Evolutionary conservation across 108 stramenopile genomes (phyloP).

Genomic region (Cylindrotheca fusiformis): DNA sequence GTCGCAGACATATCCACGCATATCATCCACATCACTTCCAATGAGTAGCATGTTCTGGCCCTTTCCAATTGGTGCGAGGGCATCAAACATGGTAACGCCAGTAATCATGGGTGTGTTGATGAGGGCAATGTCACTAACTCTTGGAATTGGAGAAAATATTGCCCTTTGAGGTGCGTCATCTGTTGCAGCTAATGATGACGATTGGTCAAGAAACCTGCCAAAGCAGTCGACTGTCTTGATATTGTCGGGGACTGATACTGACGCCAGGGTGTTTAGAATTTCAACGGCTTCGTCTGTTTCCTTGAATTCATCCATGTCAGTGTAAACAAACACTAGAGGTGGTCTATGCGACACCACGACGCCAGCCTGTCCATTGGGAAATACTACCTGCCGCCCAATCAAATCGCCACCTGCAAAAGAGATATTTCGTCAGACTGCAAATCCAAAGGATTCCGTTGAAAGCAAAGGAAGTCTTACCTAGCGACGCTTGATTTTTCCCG

Average conservation of each 20-base stretch:
- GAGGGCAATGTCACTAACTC: slow-evolving; percentile 79
- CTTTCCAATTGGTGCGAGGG: slow-evolving; percentile 82
- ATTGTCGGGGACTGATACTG: slow-evolving; percentile 34
- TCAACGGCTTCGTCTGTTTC: slow-evolving; percentile 18
- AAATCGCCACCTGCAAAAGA: slow-evolving; percentile 56
- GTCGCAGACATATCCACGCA: slow-evolving; percentile 39
- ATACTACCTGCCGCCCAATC: slow-evolving; percentile 52
- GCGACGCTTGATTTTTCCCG: neutral
- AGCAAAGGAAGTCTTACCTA: too few species aligned
- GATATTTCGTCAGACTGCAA: slow-evolving; percentile 1
- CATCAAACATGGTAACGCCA: slow-evolving; percentile 83
- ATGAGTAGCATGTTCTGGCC: slow-evolving; percentile 90
- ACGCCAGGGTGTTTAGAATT: slow-evolving; percentile 29
- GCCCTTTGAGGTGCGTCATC: slow-evolving; percentile 20
- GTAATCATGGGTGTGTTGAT: slow-evolving; percentile 84
- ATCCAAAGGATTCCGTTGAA: too few species aligned
- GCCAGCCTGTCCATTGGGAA: slow-evolving; percentile 47
- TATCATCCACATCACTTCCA: slow-evolving; percentile 53
- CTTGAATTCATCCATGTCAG: slow-evolving; percentile 11
- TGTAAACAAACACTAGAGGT: slow-evolving; percentile 76
- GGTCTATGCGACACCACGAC: slow-evolving; percentile 75
- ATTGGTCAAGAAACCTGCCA: slow-evolving; percentile 16
- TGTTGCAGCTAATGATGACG: neutral
- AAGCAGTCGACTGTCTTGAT: slow-evolving; percentile 46
- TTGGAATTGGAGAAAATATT: slow-evolving; percentile 81